These are phyloP conservation scores for Barnettozyma wickerhamii DNA, from an alignment of 805 yeast species.

Conservation along the genomic window DNA sequence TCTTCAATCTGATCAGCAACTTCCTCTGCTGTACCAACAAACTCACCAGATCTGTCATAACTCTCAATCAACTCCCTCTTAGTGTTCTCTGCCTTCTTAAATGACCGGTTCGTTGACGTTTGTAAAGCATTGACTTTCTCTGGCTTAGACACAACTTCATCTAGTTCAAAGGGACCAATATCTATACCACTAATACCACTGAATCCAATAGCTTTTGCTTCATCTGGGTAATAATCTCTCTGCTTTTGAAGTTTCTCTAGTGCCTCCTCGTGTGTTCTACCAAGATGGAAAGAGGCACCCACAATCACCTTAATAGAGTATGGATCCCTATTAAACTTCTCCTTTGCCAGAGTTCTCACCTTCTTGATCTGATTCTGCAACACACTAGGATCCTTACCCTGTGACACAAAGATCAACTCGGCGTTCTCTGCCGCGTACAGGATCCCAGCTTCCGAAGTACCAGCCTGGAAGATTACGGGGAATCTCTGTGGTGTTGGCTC, in stretches of 20 bases:
- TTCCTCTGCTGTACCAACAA: slow-evolving; percentile 32
- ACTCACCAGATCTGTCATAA: slow-evolving; percentile 26
- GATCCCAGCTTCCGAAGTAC: slow-evolving; percentile 36
- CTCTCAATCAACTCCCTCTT: slow-evolving; percentile 24
- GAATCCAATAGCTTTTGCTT: slow-evolving; percentile 1
- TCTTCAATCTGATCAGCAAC: slow-evolving; percentile 36
- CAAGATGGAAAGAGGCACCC: slow-evolving; percentile 34
- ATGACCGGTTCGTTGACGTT: slow-evolving; percentile 28
- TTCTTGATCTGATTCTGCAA: background rate
- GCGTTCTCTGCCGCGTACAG: slow-evolving; percentile 39
- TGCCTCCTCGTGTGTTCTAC: slow-evolving; percentile 38
- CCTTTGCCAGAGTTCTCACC: slow-evolving; percentile 30
- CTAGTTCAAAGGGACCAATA: slow-evolving; percentile 14
- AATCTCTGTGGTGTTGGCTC: slow-evolving; percentile 40
- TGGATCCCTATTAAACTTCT: slow-evolving; percentile 33
- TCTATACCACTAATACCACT: slow-evolving; percentile 6
- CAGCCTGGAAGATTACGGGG: slow-evolving; percentile 40
- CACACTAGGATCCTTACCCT: slow-evolving; percentile 2
- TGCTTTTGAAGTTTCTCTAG: slow-evolving; percentile 11
- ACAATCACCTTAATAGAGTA: slow-evolving; percentile 35
- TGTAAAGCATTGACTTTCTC: slow-evolving; percentile 31
- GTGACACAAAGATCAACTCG: slow-evolving; percentile 31
- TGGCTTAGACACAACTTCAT: slow-evolving; percentile 20
- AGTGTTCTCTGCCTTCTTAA: slow-evolving; percentile 15
- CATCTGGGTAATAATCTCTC: background rate